Percentiles rank a stretch among this genome's conserved stretches.
These are phyloP conservation scores for Pythium inflatum DNA, from an alignment of 352 stramenopile species.

Conservation along the genomic window DNA sequence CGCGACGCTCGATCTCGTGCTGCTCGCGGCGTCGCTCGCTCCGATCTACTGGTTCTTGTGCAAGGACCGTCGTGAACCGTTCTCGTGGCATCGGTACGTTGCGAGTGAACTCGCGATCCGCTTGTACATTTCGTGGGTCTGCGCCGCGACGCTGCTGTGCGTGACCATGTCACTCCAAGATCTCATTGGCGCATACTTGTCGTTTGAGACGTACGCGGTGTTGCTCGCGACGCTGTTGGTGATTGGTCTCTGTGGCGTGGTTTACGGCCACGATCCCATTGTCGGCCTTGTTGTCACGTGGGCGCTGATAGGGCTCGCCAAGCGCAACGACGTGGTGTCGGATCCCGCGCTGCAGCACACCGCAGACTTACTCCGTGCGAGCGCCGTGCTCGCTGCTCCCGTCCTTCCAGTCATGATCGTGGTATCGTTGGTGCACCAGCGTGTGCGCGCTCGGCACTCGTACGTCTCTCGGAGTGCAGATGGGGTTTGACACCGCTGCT, in stretches of 20 bases:
- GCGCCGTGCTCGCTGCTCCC: constrained; percentile 37
- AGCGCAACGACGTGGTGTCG: constrained; percentile 38
- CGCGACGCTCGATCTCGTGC: constrained; percentile 47
- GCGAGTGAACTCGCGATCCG: constrained; percentile 60
- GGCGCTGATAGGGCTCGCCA: constrained; percentile 52
- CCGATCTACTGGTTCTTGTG: constrained; percentile 62
- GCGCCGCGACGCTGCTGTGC: constrained; percentile 47
- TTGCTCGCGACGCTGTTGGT: constrained; percentile 51
- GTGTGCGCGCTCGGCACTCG: not conserved
- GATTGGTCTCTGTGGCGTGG: constrained; percentile 44
- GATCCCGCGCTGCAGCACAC: constrained; percentile 25
- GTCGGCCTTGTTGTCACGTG: constrained; percentile 58
- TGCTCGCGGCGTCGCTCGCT: constrained; percentile 56
- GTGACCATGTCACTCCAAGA: constrained; percentile 56
- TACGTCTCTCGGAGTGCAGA: not conserved
- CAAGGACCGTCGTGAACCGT: constrained; percentile 40
- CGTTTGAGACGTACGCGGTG: constrained; percentile 45
- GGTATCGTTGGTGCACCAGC: not conserved
- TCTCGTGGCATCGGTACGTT: constrained; percentile 57
- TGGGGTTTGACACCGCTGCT: too few species aligned
- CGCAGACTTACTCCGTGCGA: constrained; percentile 48
- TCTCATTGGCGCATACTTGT: constrained; percentile 41
- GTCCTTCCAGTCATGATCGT: constrained; percentile 16
- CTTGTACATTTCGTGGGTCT: constrained; percentile 69
- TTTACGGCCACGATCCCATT: constrained; percentile 55